Base-by-base conservation (phyloP, 345 rosid species). In the Cardamine chenopodiifolia region DNA sequence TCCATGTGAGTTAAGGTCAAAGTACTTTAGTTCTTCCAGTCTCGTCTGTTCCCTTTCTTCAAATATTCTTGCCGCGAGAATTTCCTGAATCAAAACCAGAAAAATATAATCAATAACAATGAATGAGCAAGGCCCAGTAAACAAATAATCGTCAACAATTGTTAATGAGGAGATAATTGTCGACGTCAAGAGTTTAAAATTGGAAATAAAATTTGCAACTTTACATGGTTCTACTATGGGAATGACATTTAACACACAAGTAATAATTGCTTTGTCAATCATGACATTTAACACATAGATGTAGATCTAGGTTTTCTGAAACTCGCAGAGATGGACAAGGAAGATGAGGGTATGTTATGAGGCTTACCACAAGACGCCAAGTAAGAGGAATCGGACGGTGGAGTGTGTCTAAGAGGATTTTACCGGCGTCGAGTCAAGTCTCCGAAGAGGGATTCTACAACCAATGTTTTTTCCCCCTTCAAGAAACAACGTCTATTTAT, bases 1-100 rank as follows among this genome's bases (percentile, higher is more conserved):
- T 50, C 28, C 19, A 3, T 5, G 47, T 15, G 5, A 6, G 32
- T 12, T 28, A 40, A 48, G 15, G 47, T n/a, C 49, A 61, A 13
- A 35, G n/a, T 83, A 91, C 96, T 82, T 84, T 59, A 92, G 82
- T 82, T 92, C 96, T 62, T 90, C 89, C 82, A 92, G 75, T 79
- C 88, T 88, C 83, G 87, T 85, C 68, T 85, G 90, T 78, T 88
- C 91, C 71, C 96, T 87, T 73, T 88, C 82, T 92, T 88, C 23
- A 92, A 69, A 82, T 92, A 90, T 52, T 89, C 92, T 75, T 68
- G 89, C 54, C 97, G 75, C 64, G 96, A 92, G 58, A 84, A 72
- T 70, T 85, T 87, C 75, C 97, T 91, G 87, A 34, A 67, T 52
- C 29, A 71, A 15, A 68, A 6, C 57, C 64, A 13, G 8, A 62